A percentile compares a stretch with the other conserved stretches of the same genome.
Evolutionary conservation across 371 early-diverging fungal genomes (phyloP).

Genomic region (Actinomortierella wolfii): DNA sequence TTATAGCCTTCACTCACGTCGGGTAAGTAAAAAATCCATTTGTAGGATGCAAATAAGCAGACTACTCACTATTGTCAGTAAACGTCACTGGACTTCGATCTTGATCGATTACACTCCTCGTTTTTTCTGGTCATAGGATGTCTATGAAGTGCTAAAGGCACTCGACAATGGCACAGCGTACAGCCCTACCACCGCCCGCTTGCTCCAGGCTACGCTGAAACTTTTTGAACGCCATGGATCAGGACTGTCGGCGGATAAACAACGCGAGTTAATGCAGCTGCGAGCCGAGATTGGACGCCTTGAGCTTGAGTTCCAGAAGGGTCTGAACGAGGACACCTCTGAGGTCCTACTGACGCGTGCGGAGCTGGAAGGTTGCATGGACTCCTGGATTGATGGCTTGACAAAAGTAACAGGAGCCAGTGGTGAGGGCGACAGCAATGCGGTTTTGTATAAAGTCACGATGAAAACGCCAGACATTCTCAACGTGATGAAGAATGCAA

Average conservation of each 20-base stretch:
- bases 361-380: conserved; percentile 35
- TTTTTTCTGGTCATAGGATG: conserved; percentile 27
- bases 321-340: conserved; percentile 35
- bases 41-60: neutral
- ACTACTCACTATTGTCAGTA: neutral
- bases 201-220: conserved; percentile 31
- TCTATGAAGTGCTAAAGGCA: conserved; percentile 20
- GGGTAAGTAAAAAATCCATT: neutral
- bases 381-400: conserved; percentile 29
- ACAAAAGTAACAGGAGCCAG: neutral
- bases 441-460: conserved; percentile 19
- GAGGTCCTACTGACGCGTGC: conserved; percentile 25
- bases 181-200: conserved; percentile 17
- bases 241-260: conserved; percentile 17
- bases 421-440: conserved; percentile 6
- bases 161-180: conserved; percentile 6
- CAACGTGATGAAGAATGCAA: conserved; percentile 30
- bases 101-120: too few species aligned
- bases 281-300: conserved; percentile 27
- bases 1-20: neutral
- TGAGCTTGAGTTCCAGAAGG: conserved; percentile 41
- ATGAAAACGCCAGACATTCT: conserved; percentile 44
- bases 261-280: conserved; percentile 15
- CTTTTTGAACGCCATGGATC: conserved; percentile 36
- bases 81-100: too few species aligned